These are phyloP conservation scores for Daucus carota DNA, from an alignment of 129 eudicot genomes.

Conservation along the genomic window DNA sequence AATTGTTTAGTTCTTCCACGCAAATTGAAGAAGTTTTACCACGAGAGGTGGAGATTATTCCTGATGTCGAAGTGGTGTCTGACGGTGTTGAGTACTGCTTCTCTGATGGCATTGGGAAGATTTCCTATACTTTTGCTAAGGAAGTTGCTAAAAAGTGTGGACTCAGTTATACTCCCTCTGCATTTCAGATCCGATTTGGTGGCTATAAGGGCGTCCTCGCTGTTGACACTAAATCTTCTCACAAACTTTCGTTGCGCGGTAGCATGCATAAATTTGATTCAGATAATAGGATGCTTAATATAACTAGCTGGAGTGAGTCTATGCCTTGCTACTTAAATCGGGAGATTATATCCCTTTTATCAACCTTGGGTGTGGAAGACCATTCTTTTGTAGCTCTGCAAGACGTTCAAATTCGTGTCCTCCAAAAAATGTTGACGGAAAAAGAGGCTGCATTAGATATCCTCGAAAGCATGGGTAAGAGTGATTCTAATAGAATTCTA, in stretches of 20 bases:
- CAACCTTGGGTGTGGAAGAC: constrained; percentile 78
- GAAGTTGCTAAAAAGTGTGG: constrained; percentile 71
- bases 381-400: constrained; percentile 41
- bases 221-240: constrained; percentile 62
- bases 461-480: constrained; percentile 52
- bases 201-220: constrained; percentile 93
- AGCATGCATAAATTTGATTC: constrained; percentile 95
- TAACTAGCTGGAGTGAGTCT: constrained; percentile 71
- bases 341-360: constrained; percentile 67
- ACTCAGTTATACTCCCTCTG: constrained; percentile 57
- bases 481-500: constrained; percentile 46
- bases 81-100: constrained; percentile 82
- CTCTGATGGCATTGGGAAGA: constrained; percentile 97
- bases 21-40: constrained; percentile 63
- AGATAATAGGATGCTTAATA: constrained; percentile 67
- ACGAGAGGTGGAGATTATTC: constrained; percentile 61
- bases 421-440: constrained; percentile 52
- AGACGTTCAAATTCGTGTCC: constrained; percentile 39
- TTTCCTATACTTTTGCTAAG: constrained; percentile 65
- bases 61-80: constrained; percentile 62
- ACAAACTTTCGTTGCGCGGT: constrained; percentile 63
- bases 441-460: constrained; percentile 58
- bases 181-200: constrained; percentile 90
- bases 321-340: constrained; percentile 86
- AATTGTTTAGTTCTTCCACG: constrained; percentile 71